These are phyloP conservation scores for Talaromyces adpressus DNA, from an alignment of 495 filamentous ascomycete genomes.

Conservation along the genomic window DNA sequence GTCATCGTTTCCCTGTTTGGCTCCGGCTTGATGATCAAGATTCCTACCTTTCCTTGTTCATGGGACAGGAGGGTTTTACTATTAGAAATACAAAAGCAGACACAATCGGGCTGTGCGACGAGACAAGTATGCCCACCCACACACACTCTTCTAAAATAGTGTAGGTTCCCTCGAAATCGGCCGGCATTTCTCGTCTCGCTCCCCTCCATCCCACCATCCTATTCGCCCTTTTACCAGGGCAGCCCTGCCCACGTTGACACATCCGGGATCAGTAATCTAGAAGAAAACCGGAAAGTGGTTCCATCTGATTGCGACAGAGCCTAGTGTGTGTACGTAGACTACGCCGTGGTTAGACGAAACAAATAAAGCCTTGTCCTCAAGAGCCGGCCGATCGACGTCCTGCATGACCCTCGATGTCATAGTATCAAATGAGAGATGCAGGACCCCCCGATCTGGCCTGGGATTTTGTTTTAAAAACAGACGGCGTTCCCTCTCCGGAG, in stretches of 20 bases:
- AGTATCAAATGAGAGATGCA: conserved; percentile 48
- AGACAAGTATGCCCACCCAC: conserved; percentile 18
- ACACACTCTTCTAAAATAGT: conserved; percentile 10
- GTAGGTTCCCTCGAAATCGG: conserved; percentile 3
- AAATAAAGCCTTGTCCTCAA: conserved; percentile 10
- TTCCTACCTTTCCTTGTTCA: conserved; percentile 15
- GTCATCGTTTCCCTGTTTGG: conserved; percentile 9
- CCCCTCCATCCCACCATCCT: neutral
- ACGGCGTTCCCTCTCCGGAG: conserved; percentile 8
- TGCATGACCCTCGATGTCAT: conserved; percentile 44
- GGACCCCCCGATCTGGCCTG: conserved; percentile 21
- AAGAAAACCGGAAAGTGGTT: conserved; percentile 3
- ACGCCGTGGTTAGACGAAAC: neutral
- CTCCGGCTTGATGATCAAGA: conserved; percentile 8
- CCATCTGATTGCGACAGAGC: neutral
- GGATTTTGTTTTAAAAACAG: conserved; percentile 9
- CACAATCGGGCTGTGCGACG: conserved; percentile 11
- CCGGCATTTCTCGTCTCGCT: neutral
- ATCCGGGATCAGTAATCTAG: neutral
- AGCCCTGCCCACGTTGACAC: conserved; percentile 3
- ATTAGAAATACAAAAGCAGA: conserved; percentile 3
- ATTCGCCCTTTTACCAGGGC: neutral
- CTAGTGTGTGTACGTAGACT: no score
- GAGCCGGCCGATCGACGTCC: conserved; percentile 14
- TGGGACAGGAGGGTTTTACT: conserved; percentile 13